A percentile compares a stretch with the other conserved stretches of the same genome.
phyloP scores from a whole-genome alignment of 2,329 filamentous ascomycete species.

The Neofusicoccum parvum region DNA sequence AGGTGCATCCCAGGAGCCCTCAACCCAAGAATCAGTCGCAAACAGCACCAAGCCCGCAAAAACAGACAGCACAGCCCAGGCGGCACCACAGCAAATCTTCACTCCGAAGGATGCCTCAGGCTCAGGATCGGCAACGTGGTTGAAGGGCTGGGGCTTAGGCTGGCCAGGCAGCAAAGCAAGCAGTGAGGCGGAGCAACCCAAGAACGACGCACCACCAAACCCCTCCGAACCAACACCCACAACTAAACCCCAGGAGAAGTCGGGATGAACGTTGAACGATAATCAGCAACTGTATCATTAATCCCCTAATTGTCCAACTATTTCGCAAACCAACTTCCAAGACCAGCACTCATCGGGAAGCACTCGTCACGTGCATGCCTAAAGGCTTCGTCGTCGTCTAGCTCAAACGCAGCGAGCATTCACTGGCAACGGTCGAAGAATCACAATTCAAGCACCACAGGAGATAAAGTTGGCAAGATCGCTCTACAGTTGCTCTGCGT shows the following conservation, averaged over 20 bases:
- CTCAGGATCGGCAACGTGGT: neutral
- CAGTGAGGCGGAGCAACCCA: constrained; percentile 2
- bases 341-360: too few relatives aligned
- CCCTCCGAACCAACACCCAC: neutral
- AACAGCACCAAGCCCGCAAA: neutral
- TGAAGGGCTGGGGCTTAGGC: constrained; percentile 11
- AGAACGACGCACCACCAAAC: neutral
- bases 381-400: too few relatives aligned
- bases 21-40: neutral
- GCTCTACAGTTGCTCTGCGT: too few relatives aligned
- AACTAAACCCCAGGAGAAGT: neutral
- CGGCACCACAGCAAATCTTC: neutral
- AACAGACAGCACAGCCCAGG: neutral
- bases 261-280: neutral
- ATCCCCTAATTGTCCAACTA: neutral
- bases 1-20: neutral
- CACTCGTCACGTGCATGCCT: too few relatives aligned
- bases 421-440: too few relatives aligned
- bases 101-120: neutral
- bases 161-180: constrained; percentile 19
- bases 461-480: too few relatives aligned
- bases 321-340: neutral
- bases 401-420: too few relatives aligned
- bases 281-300: neutral
- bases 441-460: too few relatives aligned